Conservation (phyloP, 2,329 filamentous ascomycete genomes). For the Aspergillus sp. region DNA sequence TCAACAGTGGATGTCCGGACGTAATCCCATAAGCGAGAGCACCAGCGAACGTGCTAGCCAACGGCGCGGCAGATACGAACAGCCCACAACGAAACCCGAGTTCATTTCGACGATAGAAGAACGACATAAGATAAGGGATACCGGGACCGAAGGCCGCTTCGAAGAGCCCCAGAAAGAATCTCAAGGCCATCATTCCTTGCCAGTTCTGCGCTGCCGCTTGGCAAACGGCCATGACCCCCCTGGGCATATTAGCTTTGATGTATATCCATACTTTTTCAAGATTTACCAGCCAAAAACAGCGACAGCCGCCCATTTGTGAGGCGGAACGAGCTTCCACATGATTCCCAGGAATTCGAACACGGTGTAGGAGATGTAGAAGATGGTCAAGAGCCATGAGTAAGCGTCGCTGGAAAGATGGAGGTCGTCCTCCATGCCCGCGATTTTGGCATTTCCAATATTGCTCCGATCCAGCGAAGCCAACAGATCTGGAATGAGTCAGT, state of each 20-base stretch:
- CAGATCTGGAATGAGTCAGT: conserved; percentile 30
- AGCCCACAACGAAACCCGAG: conserved; percentile 51
- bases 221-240: conserved; percentile 43
- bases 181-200: conserved; percentile 43
- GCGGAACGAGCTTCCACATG: conserved; percentile 40
- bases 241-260: conserved; percentile 13
- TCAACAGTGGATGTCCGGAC: conserved; percentile 49
- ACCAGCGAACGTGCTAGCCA: conserved; percentile 74
- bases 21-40: conserved; percentile 61
- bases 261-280: no score
- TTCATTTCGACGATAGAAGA: conserved; percentile 54
- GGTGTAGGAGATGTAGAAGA: conserved; percentile 49
- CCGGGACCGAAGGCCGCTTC: conserved; percentile 43
- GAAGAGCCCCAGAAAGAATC: conserved; percentile 42
- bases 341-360: conserved; percentile 36
- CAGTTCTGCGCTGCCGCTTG: conserved; percentile 41
- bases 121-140: conserved; percentile 47
- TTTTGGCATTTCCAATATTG: conserved; percentile 50
- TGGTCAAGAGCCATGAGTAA: conserved; percentile 47
- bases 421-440: conserved; percentile 48
- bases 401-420: conserved; percentile 41
- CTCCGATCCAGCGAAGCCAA: conserved; percentile 45
- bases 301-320: conserved; percentile 39
- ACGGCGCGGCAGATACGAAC: conserved; percentile 52
- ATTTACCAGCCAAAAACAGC: conserved; percentile 36